Evolutionary conservation across 768 basidiomycete species (phyloP).

Genomic region (Tylopilus rubrobrunneus): DNA sequence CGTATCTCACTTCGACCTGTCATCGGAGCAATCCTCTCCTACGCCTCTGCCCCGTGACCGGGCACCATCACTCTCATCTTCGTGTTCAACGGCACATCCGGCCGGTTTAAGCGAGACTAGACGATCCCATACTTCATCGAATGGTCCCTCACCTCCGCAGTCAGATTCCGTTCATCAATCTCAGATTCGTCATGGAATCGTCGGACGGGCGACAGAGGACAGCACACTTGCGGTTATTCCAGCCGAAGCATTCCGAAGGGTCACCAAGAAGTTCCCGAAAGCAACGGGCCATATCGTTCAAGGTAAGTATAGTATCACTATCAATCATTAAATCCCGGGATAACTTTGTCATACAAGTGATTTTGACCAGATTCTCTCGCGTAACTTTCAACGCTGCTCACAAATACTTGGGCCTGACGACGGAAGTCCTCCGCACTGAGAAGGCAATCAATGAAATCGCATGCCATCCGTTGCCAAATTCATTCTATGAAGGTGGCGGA

Average conservation of each 20-base stretch:
- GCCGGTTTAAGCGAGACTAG: conserved; percentile 9
- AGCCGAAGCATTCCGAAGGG: conserved; percentile 89
- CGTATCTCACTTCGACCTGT: conserved; percentile 56
- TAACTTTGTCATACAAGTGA: conserved; percentile 50
- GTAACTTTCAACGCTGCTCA: conserved; percentile 98
- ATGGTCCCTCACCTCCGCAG: conserved; percentile 19
- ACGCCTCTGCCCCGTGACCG: conserved; percentile 34
- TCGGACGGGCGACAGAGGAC: conserved; percentile 92
- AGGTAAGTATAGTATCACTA: conserved; percentile 42
- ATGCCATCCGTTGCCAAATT: conserved; percentile 86
- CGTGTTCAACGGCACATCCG: conserved; percentile 65
- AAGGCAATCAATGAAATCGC: conserved; percentile 97
- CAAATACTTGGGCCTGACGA: conserved; percentile 90
- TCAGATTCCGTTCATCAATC: conserved; percentile 24
- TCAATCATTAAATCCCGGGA: conserved; percentile 5
- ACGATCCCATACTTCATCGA: conserved; percentile 10
- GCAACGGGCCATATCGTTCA: conserved; percentile 96
- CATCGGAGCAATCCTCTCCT: conserved; percentile 23
- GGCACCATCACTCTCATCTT: conserved; percentile 61
- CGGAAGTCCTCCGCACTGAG: conserved; percentile 93
- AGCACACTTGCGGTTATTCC: conserved; percentile 98
- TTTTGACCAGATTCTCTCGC: conserved; percentile 91
- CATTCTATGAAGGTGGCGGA: conserved; percentile 92
- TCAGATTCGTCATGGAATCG: conserved; percentile 61
- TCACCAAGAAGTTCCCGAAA: conserved; percentile 96